Evolutionary conservation across 768 basidiomycete species (phyloP), one percentile per base, ranked within the genome.

Genomic region (Rhizopogon rudus): DNA sequence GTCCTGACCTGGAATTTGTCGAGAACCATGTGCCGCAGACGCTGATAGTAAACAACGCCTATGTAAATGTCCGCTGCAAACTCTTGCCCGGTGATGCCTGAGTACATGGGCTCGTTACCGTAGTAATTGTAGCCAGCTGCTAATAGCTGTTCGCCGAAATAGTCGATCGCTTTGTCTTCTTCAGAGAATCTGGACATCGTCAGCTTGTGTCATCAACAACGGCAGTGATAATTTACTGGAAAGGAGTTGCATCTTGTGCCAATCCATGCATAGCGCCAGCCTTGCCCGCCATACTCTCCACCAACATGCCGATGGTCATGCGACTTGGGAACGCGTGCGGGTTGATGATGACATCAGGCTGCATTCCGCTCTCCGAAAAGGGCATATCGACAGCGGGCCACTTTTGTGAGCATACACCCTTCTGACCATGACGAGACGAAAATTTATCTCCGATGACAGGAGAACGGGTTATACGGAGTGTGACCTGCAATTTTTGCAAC

Each of bases 301-400:
- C 93, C 68, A 99, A 86, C 97, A 99, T 99, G 56, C 97, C 97
- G 63, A 99, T 99, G 1, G 97, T 99, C 97, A 99, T 99, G 62
- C 97, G 91, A 78, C 87, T 91, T 2, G 97, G 97, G 79, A 99
- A 99, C 14, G 97, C 97, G 69, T 99, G 97, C 37, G 97, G 97
- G 73, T 99, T 99, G 77, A 99, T 98, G 70, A 99, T 98, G 49
- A 99, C 84, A 71, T 99, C 97, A 1, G 97, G 97, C 71, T 98
- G 96, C 81, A 99, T 94, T 14, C 97, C 97, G 55, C 92, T 96
- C 75, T 99, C 97, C 63, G 86, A 87, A 80, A 99, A 98, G 13
- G 97, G 97, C 97, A 99, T 98, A 68, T 99, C 97, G 62, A 97
- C 73, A 16, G 89, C 83, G 7, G 97, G 97, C 93, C 95, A 99